A percentile compares a stretch with the other conserved stretches of the same genome.
These are phyloP conservation scores for Trametes cingulata DNA, from an alignment of 768 basidiomycete genomes.

Conservation along the genomic window DNA sequence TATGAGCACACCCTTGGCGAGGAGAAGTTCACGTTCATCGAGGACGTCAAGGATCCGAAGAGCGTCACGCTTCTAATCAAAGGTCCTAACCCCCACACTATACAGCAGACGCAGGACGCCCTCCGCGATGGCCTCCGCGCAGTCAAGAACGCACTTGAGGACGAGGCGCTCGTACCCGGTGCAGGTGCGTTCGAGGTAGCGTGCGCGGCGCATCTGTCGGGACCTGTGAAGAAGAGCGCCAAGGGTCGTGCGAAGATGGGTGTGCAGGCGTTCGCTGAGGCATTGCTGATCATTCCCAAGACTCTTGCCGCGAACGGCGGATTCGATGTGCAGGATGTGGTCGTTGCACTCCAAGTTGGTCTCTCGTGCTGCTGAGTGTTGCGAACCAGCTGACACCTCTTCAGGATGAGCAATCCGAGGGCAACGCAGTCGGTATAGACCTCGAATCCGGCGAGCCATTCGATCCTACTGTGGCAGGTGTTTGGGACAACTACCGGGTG, in stretches of 20 bases:
- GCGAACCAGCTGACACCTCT: not conserved
- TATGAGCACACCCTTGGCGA: conserved; percentile 99
- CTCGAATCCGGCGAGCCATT: conserved; percentile 93
- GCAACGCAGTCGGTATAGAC: conserved; percentile 90
- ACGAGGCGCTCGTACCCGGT: conserved; percentile 86
- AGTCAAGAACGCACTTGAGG: conserved; percentile 96
- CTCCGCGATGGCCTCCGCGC: conserved; percentile 94
- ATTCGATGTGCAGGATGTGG: conserved; percentile 93
- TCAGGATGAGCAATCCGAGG: conserved; percentile 92
- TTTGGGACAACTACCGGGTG: conserved; percentile 99
- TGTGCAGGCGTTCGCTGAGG: conserved; percentile 95
- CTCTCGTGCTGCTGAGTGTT: not conserved
- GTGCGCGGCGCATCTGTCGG: conserved; percentile 81
- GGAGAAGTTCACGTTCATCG: conserved; percentile 97
- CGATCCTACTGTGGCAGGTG: conserved; percentile 92
- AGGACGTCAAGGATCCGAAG: conserved; percentile 94
- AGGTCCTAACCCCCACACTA: conserved; percentile 96
- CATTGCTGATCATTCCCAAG: conserved; percentile 92
- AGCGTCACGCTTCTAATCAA: conserved; percentile 96
- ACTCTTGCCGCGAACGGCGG: conserved; percentile 95
- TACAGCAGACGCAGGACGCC: conserved; percentile 96
- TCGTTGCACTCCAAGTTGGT: conserved; percentile 83
- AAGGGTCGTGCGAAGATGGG: conserved; percentile 98
- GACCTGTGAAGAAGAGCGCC: conserved; percentile 76
- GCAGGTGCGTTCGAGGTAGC: conserved; percentile 97